A percentile compares a stretch with the other conserved stretches of the same genome.
Evolutionary conservation across 1,139 yeast species (phyloP).

Genomic region (Waltiozyma sp.): DNA sequence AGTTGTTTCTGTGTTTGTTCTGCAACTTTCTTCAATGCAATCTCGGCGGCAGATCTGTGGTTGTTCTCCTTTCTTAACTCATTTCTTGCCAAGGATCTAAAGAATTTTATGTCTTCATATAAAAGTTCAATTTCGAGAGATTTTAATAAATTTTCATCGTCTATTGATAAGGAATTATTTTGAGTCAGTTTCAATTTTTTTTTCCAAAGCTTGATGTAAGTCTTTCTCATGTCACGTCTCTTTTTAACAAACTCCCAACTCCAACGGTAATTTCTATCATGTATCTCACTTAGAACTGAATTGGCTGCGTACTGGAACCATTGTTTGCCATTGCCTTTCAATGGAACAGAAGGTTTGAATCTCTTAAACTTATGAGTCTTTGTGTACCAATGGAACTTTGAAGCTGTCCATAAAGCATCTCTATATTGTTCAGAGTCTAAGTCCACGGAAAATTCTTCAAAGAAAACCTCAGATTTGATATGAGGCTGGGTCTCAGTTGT

Average conservation of each 20-base stretch:
- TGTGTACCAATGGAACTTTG: conserved; percentile 68
- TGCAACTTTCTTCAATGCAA: conserved; percentile 9
- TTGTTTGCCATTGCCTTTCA: conserved; percentile 56
- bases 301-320: conserved; percentile 80
- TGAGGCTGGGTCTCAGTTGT: conserved; percentile 64
- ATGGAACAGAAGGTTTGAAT: conserved; percentile 51
- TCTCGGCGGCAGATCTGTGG: conserved; percentile 8
- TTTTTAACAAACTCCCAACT: conserved; percentile 75
- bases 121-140: conserved; percentile 48
- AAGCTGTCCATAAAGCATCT: conserved; percentile 71
- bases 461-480: conserved; percentile 62
- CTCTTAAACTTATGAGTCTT: conserved; percentile 68
- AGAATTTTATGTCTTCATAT: conserved; percentile 76
- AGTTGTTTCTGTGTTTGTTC: conserved; percentile 11
- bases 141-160: conserved; percentile 31
- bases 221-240: conserved; percentile 61
- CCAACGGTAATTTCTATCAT: conserved; percentile 71
- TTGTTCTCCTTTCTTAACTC: conserved; percentile 50
- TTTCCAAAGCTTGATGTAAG: conserved; percentile 65
- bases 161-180: conserved; percentile 19
- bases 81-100: conserved; percentile 66
- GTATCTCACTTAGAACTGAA: conserved; percentile 68
- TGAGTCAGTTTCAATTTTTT: conserved; percentile 30
- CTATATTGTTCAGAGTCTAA: conserved; percentile 79
- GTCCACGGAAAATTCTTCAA: conserved; percentile 80